Evolutionary conservation across 2,329 filamentous ascomycete genomes (phyloP), one percentile per base, ranked within the genome.

Genomic region (Xylaria hypoxylon): DNA sequence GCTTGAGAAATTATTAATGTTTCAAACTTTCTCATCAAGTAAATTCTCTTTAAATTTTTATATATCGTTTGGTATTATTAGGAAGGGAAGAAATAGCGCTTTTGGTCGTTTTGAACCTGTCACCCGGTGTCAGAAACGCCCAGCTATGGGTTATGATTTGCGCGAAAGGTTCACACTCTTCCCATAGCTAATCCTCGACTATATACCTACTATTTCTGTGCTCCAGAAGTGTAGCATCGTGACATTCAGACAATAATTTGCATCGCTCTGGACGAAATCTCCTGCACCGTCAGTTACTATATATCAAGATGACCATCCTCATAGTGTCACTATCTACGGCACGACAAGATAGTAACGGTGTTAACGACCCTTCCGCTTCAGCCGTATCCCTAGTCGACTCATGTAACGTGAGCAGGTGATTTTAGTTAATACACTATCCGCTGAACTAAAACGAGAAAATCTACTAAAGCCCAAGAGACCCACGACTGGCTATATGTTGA

Each of bases 81-180:
- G 77, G 76, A 0, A 82, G 63, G 1, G 79, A 82, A 24, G 75
- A 69, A 33, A 83, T 81, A 6, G 81, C 81, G 28, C 76, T 73
- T 65, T 81, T 79, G 47, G 83, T 80, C 5, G 74, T 78, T 38
- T 64, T 72, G 67, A 82, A 82, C 33, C 75, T 71, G 8, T 79
- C 80, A n/a, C 59, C 47, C 15, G 15, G 17, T 50, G 10, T 2
- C 15, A 31, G 47, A 24, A 31, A 31, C 26, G 7, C 8, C 24
- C 4, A 50, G n/a, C 15, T n/a, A n/a, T n/a, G 47, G 13, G 13
- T n/a, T 31, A 50, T 50, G 15, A 8, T 19, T 31, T 31, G 17
- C 47, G 24, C 7, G 7, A n/a, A 31, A 5, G 5, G 5, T 28
- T 48, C 45, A 26, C 3, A 48, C 19, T 15, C 22, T 13, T 17